These are phyloP conservation scores for Bocquillonia castaneifolia DNA, from an alignment of 441 rosid species.

Conservation along the genomic window DNA sequence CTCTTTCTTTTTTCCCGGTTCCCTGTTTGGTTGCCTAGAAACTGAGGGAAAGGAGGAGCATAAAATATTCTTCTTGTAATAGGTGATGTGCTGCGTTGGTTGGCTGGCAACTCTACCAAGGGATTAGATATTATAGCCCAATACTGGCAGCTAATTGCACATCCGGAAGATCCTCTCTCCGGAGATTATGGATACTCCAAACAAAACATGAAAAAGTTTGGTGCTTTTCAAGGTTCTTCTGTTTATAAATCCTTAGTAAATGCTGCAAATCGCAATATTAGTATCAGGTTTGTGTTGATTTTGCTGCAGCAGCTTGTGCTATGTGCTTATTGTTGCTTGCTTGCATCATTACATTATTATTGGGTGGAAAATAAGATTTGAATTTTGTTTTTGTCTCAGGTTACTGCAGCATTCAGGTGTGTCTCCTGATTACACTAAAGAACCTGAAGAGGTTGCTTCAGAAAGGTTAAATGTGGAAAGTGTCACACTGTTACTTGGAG, in stretches of 20 bases:
- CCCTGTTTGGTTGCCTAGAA: not conserved
- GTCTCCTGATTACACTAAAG: constrained; percentile 64
- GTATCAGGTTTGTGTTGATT: constrained; percentile 43
- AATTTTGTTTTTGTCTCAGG: constrained; percentile 34
- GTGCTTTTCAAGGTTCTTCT: constrained; percentile 48
- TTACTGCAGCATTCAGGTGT: constrained; percentile 74
- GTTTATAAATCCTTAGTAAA: constrained; percentile 58
- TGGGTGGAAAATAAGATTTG: not conserved
- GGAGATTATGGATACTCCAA: constrained; percentile 78
- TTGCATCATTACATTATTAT: not conserved
- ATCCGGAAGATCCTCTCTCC: constrained; percentile 63
- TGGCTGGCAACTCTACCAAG: constrained; percentile 63
- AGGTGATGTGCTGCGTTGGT: constrained; percentile 81
- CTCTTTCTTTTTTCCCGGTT: not conserved
- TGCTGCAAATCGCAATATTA: constrained; percentile 64
- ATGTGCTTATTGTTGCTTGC: not conserved
- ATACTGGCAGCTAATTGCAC: constrained; percentile 73
- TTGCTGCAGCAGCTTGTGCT: not conserved
- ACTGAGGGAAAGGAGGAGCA: not conserved
- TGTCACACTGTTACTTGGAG: constrained; percentile 51
- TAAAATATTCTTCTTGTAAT: not conserved
- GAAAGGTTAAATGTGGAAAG: constrained; percentile 70
- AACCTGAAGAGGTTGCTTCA: constrained; percentile 59
- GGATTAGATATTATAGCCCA: constrained; percentile 76
- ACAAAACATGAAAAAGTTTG: constrained; percentile 46